Base-by-base conservation (phyloP, 2,329 filamentous ascomycete genomes). In the Onygenales sp. region DNA sequence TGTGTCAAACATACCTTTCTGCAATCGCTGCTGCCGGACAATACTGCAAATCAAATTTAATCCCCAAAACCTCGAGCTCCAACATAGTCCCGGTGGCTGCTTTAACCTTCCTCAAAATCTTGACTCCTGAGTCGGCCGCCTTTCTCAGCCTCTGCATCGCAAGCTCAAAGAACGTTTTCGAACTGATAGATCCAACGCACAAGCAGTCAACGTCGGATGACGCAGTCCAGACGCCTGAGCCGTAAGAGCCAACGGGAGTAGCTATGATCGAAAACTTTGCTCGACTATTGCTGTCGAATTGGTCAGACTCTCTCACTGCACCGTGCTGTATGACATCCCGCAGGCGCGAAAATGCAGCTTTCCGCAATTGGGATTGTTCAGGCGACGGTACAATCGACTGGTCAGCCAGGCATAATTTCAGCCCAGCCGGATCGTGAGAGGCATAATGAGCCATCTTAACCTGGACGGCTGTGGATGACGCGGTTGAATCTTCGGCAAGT, bases 11-110 rank as follows among this genome's bases (percentile, higher is more conserved):
- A 44, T 54, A 74, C 70, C 71, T 74, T 62, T 82, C 75, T 2
- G 80, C 73, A 43, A 86, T 69, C 33, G 70, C 69, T 2, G 74
- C 69, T 1, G 83, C 80, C 5, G 81, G 75, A 57, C 82, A 86
- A 62, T 87, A 87, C 56, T 86, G 83, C 48, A 88, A 67, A 62
- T 86, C 81, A 60, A 85, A 73, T 56, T 74, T 81, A 59, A 86
- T 70, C 8, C 74, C 77, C 3, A 68, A 63, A n/a, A 85, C 70
- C 42, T 78, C 76, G 4, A 87, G 67, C 59, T 86, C 82, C 4
- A 87, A 71, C 80, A 85, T 85, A 0, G 77, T 82, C 7, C 82
- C 82, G 0, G 79, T 77, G 48, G 75, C 74, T 2, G 81, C 77
- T 46, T 78, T 77, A 7, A 85, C 79, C 49, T 77, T 78, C 42